Evolutionary conservation across 2,329 filamentous ascomycete species (phyloP), one percentile per base, ranked within the genome.

Genomic region (Acephala macrosclerotiorum): DNA sequence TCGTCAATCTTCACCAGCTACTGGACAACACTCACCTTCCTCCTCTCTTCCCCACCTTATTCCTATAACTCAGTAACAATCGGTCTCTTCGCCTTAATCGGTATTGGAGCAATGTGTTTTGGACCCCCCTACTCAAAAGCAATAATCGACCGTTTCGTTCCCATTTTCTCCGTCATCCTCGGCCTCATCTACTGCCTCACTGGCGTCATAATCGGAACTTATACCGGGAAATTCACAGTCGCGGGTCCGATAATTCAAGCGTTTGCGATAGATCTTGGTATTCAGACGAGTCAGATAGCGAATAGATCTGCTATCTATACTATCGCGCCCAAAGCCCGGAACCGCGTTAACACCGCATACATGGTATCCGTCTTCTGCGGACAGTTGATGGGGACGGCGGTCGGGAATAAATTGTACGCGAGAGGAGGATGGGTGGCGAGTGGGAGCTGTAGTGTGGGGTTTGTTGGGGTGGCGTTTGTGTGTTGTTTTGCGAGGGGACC

Each of bases 1-100:
- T 83, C 84, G 7, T 82, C 84, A 0, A 87, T 85, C 1, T 91
- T 91, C 75, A 91, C 89, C 1, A 81, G 77, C 35, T 90, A 89
- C 80, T 92, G 89, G 89, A 92, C 89, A 0, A 95, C 92, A 0
- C 77, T 96, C 42, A 95, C 91, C 0, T 96, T 96, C 75, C 83
- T 96, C 5, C 85, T 96, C 20, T 86, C 91, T 0, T 89, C 85
- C 0, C 79, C 84, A 1, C 91, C 92, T 0, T 96, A 93, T 74
- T 77, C 84, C 61, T 94, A 91, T 75, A 79, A 83, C 0, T 87
- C 90, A 0, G 76, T 93, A 0, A 82, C 84, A 3, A 94, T 96
- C 58, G 92, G 92, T 0, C 82, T 96, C 4, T 96, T 96, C 75
- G 91, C 91, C 0, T 80, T 96, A 3, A 91, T 94, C 60, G 92